phyloP scores from a whole-genome alignment of 495 filamentous ascomycete genomes.

The Talaromyces liani region DNA sequence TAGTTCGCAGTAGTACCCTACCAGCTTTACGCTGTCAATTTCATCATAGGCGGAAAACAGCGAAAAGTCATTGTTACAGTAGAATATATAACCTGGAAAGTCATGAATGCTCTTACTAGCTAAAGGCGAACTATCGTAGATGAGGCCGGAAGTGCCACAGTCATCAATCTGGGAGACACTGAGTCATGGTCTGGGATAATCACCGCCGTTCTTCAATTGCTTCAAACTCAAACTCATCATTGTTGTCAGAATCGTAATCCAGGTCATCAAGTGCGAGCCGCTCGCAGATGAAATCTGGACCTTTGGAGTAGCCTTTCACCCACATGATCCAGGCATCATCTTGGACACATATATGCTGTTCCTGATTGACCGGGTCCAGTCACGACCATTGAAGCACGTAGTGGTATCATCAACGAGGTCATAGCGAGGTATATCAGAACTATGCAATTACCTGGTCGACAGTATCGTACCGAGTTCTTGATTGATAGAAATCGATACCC shows the following conservation, averaged over 20 bases:
- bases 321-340: too few relatives aligned
- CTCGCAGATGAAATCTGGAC: neutral
- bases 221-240: neutral
- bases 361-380: neutral
- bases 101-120: neutral
- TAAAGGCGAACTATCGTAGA: neutral
- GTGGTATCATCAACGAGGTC: too few relatives aligned
- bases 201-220: neutral
- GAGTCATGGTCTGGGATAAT: neutral
- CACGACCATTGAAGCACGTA: neutral
- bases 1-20: too few relatives aligned
- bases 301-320: neutral
- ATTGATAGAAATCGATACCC: too few relatives aligned
- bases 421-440: too few relatives aligned
- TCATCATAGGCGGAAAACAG: neutral
- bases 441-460: too few relatives aligned
- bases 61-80: neutral
- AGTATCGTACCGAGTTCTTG: too few relatives aligned
- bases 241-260: neutral
- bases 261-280: neutral
- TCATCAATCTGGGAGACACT: neutral
- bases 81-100: too few relatives aligned
- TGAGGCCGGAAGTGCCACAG: neutral
- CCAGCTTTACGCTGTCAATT: too few relatives aligned
- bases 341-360: too few relatives aligned